These are phyloP conservation scores for Mollisiaceae sp. DNA, from an alignment of 2,329 filamentous ascomycete species.

Conservation along the genomic window DNA sequence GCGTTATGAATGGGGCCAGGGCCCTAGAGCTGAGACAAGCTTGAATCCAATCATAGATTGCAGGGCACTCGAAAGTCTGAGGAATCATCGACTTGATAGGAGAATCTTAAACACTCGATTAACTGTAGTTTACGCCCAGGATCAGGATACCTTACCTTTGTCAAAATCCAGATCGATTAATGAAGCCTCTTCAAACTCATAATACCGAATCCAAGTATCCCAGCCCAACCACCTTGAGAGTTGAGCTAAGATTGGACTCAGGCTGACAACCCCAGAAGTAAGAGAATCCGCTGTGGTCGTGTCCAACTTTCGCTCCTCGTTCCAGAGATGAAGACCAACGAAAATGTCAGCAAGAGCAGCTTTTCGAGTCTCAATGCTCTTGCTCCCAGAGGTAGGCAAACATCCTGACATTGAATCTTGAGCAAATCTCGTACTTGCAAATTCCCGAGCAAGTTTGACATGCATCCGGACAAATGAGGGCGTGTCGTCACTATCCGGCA, in stretches of 20 bases:
- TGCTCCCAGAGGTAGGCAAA: constrained; percentile 63
- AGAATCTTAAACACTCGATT: constrained; percentile 23
- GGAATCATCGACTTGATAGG: constrained; percentile 40
- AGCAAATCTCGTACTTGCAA: constrained; percentile 64
- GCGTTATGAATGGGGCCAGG: constrained; percentile 51
- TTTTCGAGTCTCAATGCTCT: constrained; percentile 60
- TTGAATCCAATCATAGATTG: constrained; percentile 61
- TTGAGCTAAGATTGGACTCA: constrained; percentile 81
- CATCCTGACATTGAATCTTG: constrained; percentile 62
- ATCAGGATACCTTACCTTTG: constrained; percentile 46
- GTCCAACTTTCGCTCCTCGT: constrained; percentile 87
- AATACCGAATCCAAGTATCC: constrained; percentile 65
- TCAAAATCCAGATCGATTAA: constrained; percentile 62
- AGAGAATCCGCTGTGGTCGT: constrained; percentile 58
- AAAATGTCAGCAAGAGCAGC: constrained; percentile 70
- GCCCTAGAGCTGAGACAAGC: constrained; percentile 42
- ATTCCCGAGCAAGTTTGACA: constrained; percentile 67
- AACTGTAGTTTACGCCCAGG: not conserved
- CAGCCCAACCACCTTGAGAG: constrained; percentile 84
- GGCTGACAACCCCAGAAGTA: constrained; percentile 50
- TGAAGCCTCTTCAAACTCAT: constrained; percentile 61
- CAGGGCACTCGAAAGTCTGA: constrained; percentile 61
- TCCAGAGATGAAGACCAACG: constrained; percentile 81
- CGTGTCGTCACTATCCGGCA: constrained; percentile 51
- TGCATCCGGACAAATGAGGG: constrained; percentile 57